Base-by-base conservation (phyloP, 176 grass and related monocot species). In the Zizania latifolia region DNA sequence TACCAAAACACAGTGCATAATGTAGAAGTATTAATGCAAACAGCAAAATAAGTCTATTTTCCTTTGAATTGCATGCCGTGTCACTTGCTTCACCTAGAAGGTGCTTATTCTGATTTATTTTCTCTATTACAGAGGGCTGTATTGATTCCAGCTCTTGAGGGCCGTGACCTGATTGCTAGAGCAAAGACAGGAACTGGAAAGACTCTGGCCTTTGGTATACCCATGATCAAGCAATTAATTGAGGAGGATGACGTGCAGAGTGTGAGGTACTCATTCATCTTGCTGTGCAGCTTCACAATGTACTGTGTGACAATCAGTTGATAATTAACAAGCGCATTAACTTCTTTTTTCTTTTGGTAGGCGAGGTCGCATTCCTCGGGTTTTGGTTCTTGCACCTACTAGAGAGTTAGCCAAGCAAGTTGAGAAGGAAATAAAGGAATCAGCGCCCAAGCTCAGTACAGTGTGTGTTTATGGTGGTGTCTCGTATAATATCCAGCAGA, bases 361-460 rank as follows among this genome's bases (percentile, higher is more conserved):
- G 83, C 83, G 83, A 57, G 84, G 84, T 32, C 89, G 89, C 21
- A 90, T 74, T 84, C 95, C 95, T 27, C 76, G 95, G 62, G 79
- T 81, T 46, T 78, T 99, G 60, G 92, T 94, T 70, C 89, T 99
- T 56, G 95, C 95, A 72, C 95, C 95, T 68, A 99, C 95, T 27
- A 85, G 95, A 24, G 95, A 99, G n/a, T 65, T 99, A 67, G 95
- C 95, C 45, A 99, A 90, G 53, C 95, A 99, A 88, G 95, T 99
- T 16, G 95, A 99, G 87, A 99, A 99, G 72, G 95, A 99, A 79
- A 99, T 99, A 46, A 94, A 94, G 73, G 95, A 99, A 76, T 90
- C 95, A 22, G 92, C 92, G 44, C 84, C 95, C 19, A 81, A 92
- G 78, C 82, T 99, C 16, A 81, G 71, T 53, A 94, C 95, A 9